Conservation (phyloP, 192 early-diverging fungal species). For the Coemansia sp. region DNA sequence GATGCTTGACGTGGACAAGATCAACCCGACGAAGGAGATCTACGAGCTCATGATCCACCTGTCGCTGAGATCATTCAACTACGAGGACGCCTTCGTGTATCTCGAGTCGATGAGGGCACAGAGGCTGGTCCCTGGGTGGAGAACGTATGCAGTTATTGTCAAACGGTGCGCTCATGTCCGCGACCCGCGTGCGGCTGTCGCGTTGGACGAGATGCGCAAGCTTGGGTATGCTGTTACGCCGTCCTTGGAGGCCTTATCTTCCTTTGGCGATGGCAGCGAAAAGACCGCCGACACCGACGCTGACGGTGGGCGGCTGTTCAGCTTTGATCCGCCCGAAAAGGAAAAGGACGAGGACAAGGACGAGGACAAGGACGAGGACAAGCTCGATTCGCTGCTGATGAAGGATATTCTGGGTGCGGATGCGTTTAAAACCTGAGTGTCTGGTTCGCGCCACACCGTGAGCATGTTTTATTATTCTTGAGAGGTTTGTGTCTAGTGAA, state of each 20-base stretch:
- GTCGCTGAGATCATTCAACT: conserved; percentile 58
- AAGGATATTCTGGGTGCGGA: conserved; percentile 11
- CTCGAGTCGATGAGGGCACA: conserved; percentile 70
- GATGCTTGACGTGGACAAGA: conserved; percentile 51
- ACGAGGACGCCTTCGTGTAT: conserved; percentile 75
- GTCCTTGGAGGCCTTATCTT: conserved; percentile 28
- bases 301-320: not conserved
- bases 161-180: conserved; percentile 59
- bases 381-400: not conserved
- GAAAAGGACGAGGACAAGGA: not conserved
- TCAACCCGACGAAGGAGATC: conserved; percentile 56
- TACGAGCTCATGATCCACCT: conserved; percentile 62
- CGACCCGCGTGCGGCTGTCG: conserved; percentile 62
- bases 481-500: not conserved
- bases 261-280: not conserved
- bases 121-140: conserved; percentile 58
- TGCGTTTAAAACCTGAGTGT: not conserved
- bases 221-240: conserved; percentile 57
- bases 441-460: not conserved
- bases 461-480: not conserved
- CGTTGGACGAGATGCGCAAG: conserved; percentile 65
- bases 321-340: not conserved
- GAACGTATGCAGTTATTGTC: conserved; percentile 56
- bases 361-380: not conserved
- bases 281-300: not conserved